Evolutionary conservation across 2,329 filamentous ascomycete species (phyloP).

Genomic region (Colletotrichum kahawae): DNA sequence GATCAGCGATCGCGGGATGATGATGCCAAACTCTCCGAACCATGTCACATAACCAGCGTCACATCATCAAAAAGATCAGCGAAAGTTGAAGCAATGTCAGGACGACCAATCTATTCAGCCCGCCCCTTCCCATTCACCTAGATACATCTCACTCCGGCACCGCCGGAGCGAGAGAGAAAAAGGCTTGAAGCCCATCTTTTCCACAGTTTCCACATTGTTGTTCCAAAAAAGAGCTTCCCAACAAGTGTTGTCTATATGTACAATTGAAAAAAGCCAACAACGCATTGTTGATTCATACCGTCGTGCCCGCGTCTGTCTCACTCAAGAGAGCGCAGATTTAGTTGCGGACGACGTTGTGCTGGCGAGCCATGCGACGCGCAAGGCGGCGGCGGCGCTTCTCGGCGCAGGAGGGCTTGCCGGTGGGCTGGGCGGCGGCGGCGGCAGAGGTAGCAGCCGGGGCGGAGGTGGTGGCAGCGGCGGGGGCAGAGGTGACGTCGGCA

Average conservation of each 20-base stretch:
- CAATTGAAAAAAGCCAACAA: conserved; percentile 13
- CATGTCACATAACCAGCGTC: background rate
- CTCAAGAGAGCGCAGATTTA: background rate
- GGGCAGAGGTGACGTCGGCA: conserved; percentile 8
- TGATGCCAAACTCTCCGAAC: background rate
- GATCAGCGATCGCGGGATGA: background rate
- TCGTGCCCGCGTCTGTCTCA: background rate
- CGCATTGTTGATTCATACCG: background rate
- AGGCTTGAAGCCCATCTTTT: background rate
- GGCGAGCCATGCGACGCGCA: conserved; percentile 19
- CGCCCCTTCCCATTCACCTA: conserved; percentile 16
- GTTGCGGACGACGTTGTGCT: conserved; percentile 15
- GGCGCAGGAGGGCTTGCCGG: conserved; percentile 19
- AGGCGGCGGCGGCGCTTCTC: conserved; percentile 22
- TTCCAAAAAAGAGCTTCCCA: background rate
- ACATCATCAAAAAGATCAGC: background rate
- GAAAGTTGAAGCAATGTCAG: background rate
- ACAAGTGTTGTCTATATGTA: conserved; percentile 13
- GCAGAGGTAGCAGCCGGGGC: background rate
- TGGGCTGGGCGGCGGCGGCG: conserved; percentile 19
- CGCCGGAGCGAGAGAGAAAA: background rate
- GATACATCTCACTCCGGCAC: background rate
- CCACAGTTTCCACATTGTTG: background rate
- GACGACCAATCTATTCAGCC: background rate
- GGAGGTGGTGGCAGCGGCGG: conserved; percentile 17